Percentiles rank a stretch among this genome's conserved stretches.
These are phyloP conservation scores for Trypanosomatidae sp. DNA, from an alignment of 208 protist species.

Conservation along the genomic window DNA sequence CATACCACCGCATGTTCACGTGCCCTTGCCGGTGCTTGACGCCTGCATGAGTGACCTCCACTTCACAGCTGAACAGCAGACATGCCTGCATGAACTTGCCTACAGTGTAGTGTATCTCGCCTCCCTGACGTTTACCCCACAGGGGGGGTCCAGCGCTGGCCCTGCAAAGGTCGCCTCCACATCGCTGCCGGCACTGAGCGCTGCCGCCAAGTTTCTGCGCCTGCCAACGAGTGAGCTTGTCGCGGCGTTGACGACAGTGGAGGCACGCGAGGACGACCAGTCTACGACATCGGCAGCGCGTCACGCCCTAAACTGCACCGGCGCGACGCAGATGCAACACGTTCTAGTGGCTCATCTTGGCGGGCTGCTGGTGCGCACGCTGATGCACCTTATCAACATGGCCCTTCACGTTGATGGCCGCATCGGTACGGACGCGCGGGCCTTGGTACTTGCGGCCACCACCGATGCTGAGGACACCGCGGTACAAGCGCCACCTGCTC, in stretches of 20 bases:
- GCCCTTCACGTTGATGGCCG: not conserved
- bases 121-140: slow-evolving; percentile 7
- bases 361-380: slow-evolving; percentile 16
- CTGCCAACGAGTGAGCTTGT: slow-evolving; percentile 9
- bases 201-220: slow-evolving; percentile 10
- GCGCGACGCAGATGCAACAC: slow-evolving; percentile 23
- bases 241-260: slow-evolving; percentile 17
- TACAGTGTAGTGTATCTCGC: slow-evolving; percentile 6
- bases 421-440: not conserved
- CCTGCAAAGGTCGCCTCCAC: slow-evolving; percentile 2
- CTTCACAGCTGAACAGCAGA: slow-evolving; percentile 5
- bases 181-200: slow-evolving; percentile 2
- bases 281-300: not conserved
- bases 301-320: slow-evolving; percentile 23
- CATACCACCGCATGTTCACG: not conserved
- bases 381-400: slow-evolving; percentile 10
- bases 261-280: not conserved
- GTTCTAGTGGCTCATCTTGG: slow-evolving; percentile 16
- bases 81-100: slow-evolving; percentile 6
- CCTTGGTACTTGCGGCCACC: not conserved
- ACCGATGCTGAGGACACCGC: not conserved
- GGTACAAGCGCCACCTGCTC: no score
- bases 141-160: not conserved
- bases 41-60: slow-evolving; percentile 1
- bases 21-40: not conserved